These are phyloP conservation scores for Pelargonium nanum DNA, from an alignment of 345 rosid species.

Conservation along the genomic window DNA sequence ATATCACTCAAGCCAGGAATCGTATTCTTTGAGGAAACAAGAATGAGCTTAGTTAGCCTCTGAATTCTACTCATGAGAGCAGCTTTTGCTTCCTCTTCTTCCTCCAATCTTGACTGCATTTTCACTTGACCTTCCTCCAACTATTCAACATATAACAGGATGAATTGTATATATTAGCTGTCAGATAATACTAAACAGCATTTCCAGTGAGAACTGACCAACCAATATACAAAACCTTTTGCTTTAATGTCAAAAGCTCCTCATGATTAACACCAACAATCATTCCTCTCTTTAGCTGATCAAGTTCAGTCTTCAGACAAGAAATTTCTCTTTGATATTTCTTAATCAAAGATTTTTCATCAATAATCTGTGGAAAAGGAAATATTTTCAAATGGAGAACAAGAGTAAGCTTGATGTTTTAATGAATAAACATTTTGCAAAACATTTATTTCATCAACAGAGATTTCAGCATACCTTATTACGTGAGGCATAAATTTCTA, in stretches of 20 bases:
- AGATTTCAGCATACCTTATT: constrained; percentile 55
- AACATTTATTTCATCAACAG: neutral
- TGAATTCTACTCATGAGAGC: constrained; percentile 99
- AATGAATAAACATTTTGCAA: neutral
- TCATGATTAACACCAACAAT: constrained; percentile 86
- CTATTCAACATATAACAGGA: constrained; percentile 27
- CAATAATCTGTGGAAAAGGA: constrained; percentile 60
- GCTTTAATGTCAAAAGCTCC: constrained; percentile 78
- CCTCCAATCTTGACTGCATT: constrained; percentile 99
- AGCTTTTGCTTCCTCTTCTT: constrained; percentile 99
- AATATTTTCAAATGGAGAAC: constrained; percentile 13
- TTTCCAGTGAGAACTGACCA: neutral
- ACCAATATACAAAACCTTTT: constrained; percentile 42
- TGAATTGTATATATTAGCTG: neutral
- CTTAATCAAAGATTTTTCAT: constrained; percentile 94
- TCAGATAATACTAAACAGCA: neutral
- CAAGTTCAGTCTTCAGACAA: constrained; percentile 79
- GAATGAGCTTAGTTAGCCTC: constrained; percentile 94
- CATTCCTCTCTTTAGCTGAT: constrained; percentile 76
- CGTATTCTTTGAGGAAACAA: constrained; percentile 84
- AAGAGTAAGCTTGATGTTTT: constrained; percentile 6
- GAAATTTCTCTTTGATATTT: constrained; percentile 97
- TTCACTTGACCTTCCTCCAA: constrained; percentile 99
- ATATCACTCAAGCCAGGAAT: constrained; percentile 62
- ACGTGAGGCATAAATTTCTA: constrained; percentile 92